Evolutionary conservation across 2,329 filamentous ascomycete genomes (phyloP), one percentile per base, ranked within the genome.

Genomic region (Mollisiaceae sp.): DNA sequence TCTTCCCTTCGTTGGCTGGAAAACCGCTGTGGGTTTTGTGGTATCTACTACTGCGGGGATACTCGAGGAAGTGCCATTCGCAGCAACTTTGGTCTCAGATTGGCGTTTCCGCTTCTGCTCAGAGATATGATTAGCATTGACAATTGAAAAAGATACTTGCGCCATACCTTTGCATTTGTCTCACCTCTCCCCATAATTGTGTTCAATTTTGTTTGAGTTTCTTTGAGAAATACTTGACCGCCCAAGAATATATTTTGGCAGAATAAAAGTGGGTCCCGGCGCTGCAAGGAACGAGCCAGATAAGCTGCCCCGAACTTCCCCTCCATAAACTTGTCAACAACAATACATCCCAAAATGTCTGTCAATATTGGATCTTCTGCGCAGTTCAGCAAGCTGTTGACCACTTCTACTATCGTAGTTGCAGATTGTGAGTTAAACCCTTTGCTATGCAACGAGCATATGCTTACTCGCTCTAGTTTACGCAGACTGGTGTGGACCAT

Each of bases 401-500:
- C 84, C 62, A 88, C 88, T 60, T 93, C 91, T 63, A 88, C 86
- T 73, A 86, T 97, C 67, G 92, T 97, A 63, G 86, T 99, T 67
- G 87, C 93, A 73, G 95, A 98, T 81, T 98, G 93, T 97, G 86
- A 80, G 88, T 81, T 11, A 43, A 35, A 54, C 71, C 67, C 73
- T 62, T 60, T 65, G 62, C 71, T 36, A 52, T 55, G 50, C 52
- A 65, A 68, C 59, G 66, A 65, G 57, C 71, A 71, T 61, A 70
- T 60, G 38, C 73, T 78, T 76, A 77, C 70, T 66, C 60, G 47
- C 14, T 45, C 32, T 73, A 96, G 93, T 97, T 84, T 96, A 95
- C 76, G 94, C 94, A 78, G 91, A 96, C 80, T 97, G 93, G 92
- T 98, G 93, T 78, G 91, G 90, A 64, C 93, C 94, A 75, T 97